These are phyloP conservation scores for Candida vaughaniae DNA, from an alignment of 805 yeast species.

Conservation along the genomic window DNA sequence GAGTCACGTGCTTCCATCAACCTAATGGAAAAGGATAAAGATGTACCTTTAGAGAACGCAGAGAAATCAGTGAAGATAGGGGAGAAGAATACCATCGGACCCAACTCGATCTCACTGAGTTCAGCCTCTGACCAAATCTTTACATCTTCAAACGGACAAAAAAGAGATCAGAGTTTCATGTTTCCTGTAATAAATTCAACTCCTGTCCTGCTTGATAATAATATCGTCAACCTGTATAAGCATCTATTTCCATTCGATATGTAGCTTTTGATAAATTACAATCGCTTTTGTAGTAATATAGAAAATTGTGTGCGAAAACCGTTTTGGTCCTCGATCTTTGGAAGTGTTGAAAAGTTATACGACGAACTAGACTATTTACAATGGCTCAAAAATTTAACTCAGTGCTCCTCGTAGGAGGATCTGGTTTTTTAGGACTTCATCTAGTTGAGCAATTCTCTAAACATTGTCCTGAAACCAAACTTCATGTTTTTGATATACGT, in stretches of 20 bases:
- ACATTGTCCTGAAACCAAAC: constrained; percentile 61
- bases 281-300: no score
- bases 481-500: constrained; percentile 89
- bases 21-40: no score
- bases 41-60: no score
- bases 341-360: neutral
- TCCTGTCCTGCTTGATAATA: constrained; percentile 18
- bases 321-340: neutral
- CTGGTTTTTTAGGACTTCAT: constrained; percentile 93
- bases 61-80: no score
- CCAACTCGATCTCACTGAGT: no score
- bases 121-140: no score
- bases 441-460: constrained; percentile 80
- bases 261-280: constrained; percentile 4
- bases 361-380: neutral
- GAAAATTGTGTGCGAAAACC: neutral
- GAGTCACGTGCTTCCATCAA: no score
- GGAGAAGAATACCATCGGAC: no score
- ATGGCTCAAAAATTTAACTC: constrained; percentile 35
- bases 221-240: constrained; percentile 26
- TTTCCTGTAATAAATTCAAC: constrained; percentile 23
- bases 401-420: constrained; percentile 89
- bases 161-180: constrained; percentile 12
- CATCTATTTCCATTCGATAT: constrained; percentile 21
- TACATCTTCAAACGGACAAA: no score